These are phyloP conservation scores for Chlorencoelia australis DNA, from an alignment of 2,329 filamentous ascomycete genomes.

Conservation along the genomic window DNA sequence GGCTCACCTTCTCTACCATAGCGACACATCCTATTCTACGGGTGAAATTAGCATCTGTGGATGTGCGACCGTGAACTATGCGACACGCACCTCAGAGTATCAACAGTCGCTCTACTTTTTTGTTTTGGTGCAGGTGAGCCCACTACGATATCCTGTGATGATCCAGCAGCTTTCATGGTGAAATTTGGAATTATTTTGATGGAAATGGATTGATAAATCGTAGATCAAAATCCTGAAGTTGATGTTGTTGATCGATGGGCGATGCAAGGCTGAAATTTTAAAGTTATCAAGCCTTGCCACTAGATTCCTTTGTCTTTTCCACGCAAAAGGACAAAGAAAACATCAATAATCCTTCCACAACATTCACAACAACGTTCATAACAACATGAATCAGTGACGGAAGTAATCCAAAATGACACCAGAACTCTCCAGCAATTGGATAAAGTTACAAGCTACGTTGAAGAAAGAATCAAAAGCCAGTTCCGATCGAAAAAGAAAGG, in stretches of 20 bases:
- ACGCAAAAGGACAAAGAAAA: too few species aligned
- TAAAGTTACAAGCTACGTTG: slow-evolving; percentile 56
- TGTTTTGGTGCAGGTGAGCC: slow-evolving; percentile 50
- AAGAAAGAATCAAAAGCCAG: slow-evolving; percentile 33
- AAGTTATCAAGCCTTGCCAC: slow-evolving; percentile 7
- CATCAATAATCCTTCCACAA: slow-evolving; percentile 1
- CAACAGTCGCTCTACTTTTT: slow-evolving; percentile 74
- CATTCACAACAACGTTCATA: not conserved
- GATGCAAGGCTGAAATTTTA: slow-evolving; percentile 6
- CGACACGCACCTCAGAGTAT: slow-evolving; percentile 61
- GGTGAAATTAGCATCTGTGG: slow-evolving; percentile 8
- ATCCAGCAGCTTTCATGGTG: slow-evolving; percentile 48
- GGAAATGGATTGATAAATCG: slow-evolving; percentile 6
- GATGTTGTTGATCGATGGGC: too few species aligned
- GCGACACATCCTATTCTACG: slow-evolving; percentile 27
- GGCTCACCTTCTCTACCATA: slow-evolving; percentile 29
- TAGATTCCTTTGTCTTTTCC: slow-evolving; percentile 6
- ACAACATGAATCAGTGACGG: not conserved
- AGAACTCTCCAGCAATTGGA: slow-evolving; percentile 62
- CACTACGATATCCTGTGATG: slow-evolving; percentile 34
- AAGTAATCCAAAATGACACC: slow-evolving; percentile 22
- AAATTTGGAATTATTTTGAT: slow-evolving; percentile 10
- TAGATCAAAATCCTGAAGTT: too few species aligned
- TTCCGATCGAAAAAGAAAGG: slow-evolving; percentile 26
- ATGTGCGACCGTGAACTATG: slow-evolving; percentile 1